These are phyloP conservation scores for Calonectria crousiana DNA, from an alignment of 2,329 filamentous ascomycete species.

Conservation along the genomic window DNA sequence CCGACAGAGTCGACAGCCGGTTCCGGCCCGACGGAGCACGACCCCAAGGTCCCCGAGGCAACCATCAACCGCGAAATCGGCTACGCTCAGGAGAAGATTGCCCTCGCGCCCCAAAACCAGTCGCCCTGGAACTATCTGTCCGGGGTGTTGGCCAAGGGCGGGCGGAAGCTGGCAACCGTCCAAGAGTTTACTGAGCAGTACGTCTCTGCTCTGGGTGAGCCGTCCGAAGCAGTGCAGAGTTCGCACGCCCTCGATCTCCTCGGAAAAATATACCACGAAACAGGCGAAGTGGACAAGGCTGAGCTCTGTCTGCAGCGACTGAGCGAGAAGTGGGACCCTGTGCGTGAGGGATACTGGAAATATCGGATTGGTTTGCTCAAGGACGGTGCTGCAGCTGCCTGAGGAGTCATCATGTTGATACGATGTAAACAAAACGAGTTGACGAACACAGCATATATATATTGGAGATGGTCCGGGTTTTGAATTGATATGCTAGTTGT, in stretches of 20 bases:
- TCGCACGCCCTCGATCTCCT: slow-evolving; percentile 79
- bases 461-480: background rate
- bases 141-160: slow-evolving; percentile 79
- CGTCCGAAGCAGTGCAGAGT: slow-evolving; percentile 66
- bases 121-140: slow-evolving; percentile 93
- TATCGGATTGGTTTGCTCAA: slow-evolving; percentile 57
- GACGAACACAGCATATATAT: background rate
- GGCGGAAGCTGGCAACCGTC: slow-evolving; percentile 59
- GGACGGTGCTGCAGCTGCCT: slow-evolving; percentile 1
- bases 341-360: slow-evolving; percentile 93
- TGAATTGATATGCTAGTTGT: background rate
- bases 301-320: slow-evolving; percentile 78
- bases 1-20: slow-evolving; percentile 62
- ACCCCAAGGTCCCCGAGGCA: slow-evolving; percentile 69
- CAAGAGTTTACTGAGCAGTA: slow-evolving; percentile 65
- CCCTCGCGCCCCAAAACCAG: slow-evolving; percentile 89
- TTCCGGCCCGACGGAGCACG: slow-evolving; percentile 63
- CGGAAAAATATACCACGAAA: slow-evolving; percentile 74
- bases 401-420: background rate
- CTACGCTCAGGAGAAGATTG: slow-evolving; percentile 80
- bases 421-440: background rate
- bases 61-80: slow-evolving; percentile 80
- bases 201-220: slow-evolving; percentile 60
- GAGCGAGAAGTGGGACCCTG: slow-evolving; percentile 88
- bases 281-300: slow-evolving; percentile 71